A percentile compares a stretch with the other conserved stretches of the same genome.
These are phyloP conservation scores for Penicillium sp. DNA, from an alignment of 2,329 filamentous ascomycete genomes.

Conservation along the genomic window DNA sequence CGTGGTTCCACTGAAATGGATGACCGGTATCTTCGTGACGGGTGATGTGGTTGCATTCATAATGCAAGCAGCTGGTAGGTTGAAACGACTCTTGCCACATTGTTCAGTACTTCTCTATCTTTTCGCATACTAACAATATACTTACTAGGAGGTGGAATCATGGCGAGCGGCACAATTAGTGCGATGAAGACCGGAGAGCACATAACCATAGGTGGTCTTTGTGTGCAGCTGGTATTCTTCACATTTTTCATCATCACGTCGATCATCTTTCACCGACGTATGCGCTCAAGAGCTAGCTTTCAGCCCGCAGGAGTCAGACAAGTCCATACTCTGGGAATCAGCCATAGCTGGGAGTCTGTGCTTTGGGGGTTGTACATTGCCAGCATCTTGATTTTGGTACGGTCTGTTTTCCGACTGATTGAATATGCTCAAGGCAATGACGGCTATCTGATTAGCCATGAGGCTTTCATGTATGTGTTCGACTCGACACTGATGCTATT, in stretches of 20 bases:
- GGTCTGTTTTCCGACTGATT: slow-evolving; percentile 23
- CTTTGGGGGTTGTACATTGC: slow-evolving; percentile 5
- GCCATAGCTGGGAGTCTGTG: background rate
- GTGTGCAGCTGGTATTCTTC: slow-evolving; percentile 23
- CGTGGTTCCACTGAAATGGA: slow-evolving; percentile 46
- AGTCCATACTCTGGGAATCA: background rate
- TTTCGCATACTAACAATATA: background rate
- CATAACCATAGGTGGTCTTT: slow-evolving; percentile 19
- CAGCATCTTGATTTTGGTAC: slow-evolving; percentile 19
- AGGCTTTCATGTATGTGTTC: slow-evolving; percentile 26
- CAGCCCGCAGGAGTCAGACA: slow-evolving; percentile 6
- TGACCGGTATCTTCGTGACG: slow-evolving; percentile 51
- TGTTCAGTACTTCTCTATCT: background rate
- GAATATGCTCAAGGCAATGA: slow-evolving; percentile 24
- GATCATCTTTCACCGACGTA: slow-evolving; percentile 17
- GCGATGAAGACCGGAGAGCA: slow-evolving; percentile 12
- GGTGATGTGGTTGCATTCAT: slow-evolving; percentile 52
- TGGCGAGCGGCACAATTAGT: slow-evolving; percentile 4
- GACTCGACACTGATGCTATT: slow-evolving; percentile 9
- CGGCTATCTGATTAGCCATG: slow-evolving; percentile 25
- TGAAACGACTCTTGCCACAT: background rate
- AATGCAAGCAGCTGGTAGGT: slow-evolving; percentile 39
- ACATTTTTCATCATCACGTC: slow-evolving; percentile 17
- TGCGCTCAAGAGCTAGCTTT: background rate
- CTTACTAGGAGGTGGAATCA: slow-evolving; percentile 6